Evolutionary conservation across 495 filamentous ascomycete genomes (phyloP).

Genomic region (Xeromyces bisporus): DNA sequence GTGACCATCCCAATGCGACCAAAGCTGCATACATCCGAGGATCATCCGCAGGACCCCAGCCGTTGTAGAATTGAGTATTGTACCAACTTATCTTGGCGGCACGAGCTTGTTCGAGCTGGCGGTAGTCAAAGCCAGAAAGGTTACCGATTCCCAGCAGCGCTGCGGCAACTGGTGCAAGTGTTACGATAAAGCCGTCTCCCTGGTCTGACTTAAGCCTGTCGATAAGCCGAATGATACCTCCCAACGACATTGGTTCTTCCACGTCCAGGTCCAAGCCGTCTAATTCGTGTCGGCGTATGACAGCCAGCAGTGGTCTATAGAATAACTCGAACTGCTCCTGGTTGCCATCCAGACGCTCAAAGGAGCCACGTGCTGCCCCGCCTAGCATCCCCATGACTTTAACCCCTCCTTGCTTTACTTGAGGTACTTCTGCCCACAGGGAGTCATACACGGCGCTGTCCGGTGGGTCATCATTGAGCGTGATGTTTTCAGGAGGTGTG

Average conservation of each 20-base stretch:
- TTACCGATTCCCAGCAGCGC: slow-evolving; percentile 44
- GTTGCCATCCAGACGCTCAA: slow-evolving; percentile 42
- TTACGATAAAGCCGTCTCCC: slow-evolving; percentile 53
- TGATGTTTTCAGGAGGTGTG: slow-evolving; percentile 37
- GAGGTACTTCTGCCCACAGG: slow-evolving; percentile 55
- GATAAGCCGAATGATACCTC: slow-evolving; percentile 54
- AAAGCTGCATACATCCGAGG: slow-evolving; percentile 46
- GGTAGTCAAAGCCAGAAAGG: slow-evolving; percentile 63
- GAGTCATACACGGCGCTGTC: slow-evolving; percentile 35
- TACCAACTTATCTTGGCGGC: slow-evolving; percentile 60
- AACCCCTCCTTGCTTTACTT: slow-evolving; percentile 46
- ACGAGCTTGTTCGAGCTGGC: slow-evolving; percentile 42
- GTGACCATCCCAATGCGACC: slow-evolving; percentile 43
- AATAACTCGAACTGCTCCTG: slow-evolving; percentile 43
- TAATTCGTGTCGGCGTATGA: slow-evolving; percentile 39
- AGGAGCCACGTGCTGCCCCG: slow-evolving; percentile 58
- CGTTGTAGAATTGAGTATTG: slow-evolving; percentile 74
- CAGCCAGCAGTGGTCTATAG: slow-evolving; percentile 45
- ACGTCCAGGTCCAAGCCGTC: slow-evolving; percentile 74
- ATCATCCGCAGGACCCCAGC: slow-evolving; percentile 49
- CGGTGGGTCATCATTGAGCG: slow-evolving; percentile 59
- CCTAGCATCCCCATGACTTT: slow-evolving; percentile 71
- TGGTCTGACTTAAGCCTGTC: slow-evolving; percentile 55
- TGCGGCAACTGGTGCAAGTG: slow-evolving; percentile 61
- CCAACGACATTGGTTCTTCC: slow-evolving; percentile 57